A percentile compares a stretch with the other conserved stretches of the same genome.
Evolutionary conservation across 2,329 filamentous ascomycete genomes (phyloP).

Genomic region (Calonectria crousiana): DNA sequence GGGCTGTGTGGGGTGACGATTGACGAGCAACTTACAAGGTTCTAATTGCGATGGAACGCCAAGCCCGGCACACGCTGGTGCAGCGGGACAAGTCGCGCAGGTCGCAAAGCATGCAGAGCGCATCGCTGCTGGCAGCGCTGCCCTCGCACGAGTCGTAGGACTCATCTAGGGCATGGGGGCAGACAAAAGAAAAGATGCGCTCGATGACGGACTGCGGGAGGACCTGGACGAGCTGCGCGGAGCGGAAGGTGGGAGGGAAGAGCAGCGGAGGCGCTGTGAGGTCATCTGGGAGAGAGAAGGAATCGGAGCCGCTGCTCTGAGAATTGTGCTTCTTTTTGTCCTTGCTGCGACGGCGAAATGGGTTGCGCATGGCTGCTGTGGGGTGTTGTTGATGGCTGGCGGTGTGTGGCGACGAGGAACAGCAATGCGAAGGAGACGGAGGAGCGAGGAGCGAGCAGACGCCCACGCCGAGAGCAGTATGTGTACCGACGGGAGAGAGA

Average conservation of each 20-base stretch:
- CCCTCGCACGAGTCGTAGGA: constrained; percentile 87
- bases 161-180: constrained; percentile 83
- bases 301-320: constrained; percentile 35
- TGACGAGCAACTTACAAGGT: constrained; percentile 68
- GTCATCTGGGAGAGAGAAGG: constrained; percentile 43
- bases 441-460: background rate
- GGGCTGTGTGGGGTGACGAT: constrained; percentile 5
- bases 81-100: constrained; percentile 88
- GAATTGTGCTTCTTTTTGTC: constrained; percentile 44
- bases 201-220: constrained; percentile 79
- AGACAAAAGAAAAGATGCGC: constrained; percentile 84
- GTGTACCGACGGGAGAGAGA: background rate
- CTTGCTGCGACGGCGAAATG: constrained; percentile 54
- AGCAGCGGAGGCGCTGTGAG: constrained; percentile 42
- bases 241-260: constrained; percentile 55
- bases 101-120: constrained; percentile 94
- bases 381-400: background rate
- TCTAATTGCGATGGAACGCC: constrained; percentile 67
- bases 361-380: constrained; percentile 49
- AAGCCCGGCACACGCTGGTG: constrained; percentile 78
- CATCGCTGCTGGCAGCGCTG: constrained; percentile 72
- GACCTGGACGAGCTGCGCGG: constrained; percentile 58
- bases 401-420: constrained; percentile 5
- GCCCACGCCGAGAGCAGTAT: background rate
- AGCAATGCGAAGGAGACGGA: background rate